phyloP scores from a whole-genome alignment of 805 yeast genomes.

The Starmerella powellii region DNA sequence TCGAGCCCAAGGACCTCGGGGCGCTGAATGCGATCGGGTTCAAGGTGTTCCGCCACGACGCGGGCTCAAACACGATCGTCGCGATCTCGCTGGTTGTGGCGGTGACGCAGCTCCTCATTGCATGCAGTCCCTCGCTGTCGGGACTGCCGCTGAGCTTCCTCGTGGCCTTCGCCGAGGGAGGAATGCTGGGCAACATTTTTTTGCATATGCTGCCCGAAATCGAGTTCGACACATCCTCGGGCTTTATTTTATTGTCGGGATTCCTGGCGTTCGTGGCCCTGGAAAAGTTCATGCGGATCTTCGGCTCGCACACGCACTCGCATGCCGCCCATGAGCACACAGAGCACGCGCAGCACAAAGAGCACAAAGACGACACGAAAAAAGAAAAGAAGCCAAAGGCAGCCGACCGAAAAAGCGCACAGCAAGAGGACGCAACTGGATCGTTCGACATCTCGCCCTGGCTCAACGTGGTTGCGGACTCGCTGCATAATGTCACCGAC shows the following conservation, averaged over 20 bases:
- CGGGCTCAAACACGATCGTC: conserved; percentile 13
- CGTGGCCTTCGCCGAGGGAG: conserved; percentile 67
- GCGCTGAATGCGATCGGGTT: neutral
- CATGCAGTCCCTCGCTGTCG: conserved; percentile 29
- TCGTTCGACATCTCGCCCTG: conserved; percentile 4
- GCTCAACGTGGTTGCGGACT: conserved; percentile 56
- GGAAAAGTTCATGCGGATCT: conserved; percentile 48
- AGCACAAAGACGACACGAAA: neutral
- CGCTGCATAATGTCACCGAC: conserved; percentile 64
- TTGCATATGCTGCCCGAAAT: conserved; percentile 56
- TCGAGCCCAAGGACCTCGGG: neutral
- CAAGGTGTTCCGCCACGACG: conserved; percentile 10
- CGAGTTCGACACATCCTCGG: conserved; percentile 37
- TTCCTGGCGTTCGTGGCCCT: conserved; percentile 47
- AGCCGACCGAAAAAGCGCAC: neutral
- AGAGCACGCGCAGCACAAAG: neutral
- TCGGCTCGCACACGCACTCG: conserved; percentile 37
- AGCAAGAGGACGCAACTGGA: neutral
- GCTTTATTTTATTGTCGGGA: conserved; percentile 48
- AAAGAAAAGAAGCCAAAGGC: too few species aligned
- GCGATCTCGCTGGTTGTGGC: conserved; percentile 15
- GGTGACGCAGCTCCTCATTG: conserved; percentile 15
- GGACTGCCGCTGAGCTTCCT: conserved; percentile 41
- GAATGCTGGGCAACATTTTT: conserved; percentile 62
- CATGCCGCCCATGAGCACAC: conserved; percentile 25